Evolutionary conservation across 805 yeast genomes (phyloP).

Genomic region (Candida manassasensis): DNA sequence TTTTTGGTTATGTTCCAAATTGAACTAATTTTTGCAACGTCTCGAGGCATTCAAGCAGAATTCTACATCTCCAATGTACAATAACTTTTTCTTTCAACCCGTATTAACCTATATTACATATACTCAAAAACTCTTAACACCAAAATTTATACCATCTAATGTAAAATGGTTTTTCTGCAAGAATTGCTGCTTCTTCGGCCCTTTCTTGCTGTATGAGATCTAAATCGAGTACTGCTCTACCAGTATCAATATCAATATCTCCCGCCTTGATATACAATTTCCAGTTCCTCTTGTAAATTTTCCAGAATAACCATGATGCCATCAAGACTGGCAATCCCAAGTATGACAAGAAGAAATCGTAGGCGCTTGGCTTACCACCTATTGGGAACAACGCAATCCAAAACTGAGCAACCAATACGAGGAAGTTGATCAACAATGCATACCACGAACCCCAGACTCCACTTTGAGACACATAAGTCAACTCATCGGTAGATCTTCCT

Average conservation of each 20-base stretch:
- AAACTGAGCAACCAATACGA: constrained; percentile 30
- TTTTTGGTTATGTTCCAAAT: constrained; percentile 1
- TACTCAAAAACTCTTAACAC: constrained; percentile 22
- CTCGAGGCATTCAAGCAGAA: no score
- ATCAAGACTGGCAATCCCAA: constrained; percentile 43
- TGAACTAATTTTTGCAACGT: background rate
- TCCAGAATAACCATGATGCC: constrained; percentile 48
- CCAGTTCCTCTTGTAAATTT: constrained; percentile 35
- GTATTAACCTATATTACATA: background rate
- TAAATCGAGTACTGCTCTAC: constrained; percentile 54
- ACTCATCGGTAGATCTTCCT: constrained; percentile 25
- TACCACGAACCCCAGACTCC: constrained; percentile 29
- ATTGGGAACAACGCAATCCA: constrained; percentile 38
- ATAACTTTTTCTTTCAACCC: background rate
- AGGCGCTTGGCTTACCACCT: constrained; percentile 28
- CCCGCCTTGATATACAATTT: constrained; percentile 37
- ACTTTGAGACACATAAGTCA: constrained; percentile 25
- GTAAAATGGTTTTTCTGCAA: constrained; percentile 31
- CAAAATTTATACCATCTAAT: constrained; percentile 28
- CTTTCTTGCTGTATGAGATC: constrained; percentile 49
- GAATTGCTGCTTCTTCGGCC: constrained; percentile 40
- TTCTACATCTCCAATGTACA: no score
- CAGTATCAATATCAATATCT: constrained; percentile 59
- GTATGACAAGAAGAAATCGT: constrained; percentile 50
- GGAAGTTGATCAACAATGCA: constrained; percentile 22